A percentile compares a stretch with the other conserved stretches of the same genome.
Evolutionary conservation across 306 rosid genomes (phyloP).

Genomic region (Malus sieversii): DNA sequence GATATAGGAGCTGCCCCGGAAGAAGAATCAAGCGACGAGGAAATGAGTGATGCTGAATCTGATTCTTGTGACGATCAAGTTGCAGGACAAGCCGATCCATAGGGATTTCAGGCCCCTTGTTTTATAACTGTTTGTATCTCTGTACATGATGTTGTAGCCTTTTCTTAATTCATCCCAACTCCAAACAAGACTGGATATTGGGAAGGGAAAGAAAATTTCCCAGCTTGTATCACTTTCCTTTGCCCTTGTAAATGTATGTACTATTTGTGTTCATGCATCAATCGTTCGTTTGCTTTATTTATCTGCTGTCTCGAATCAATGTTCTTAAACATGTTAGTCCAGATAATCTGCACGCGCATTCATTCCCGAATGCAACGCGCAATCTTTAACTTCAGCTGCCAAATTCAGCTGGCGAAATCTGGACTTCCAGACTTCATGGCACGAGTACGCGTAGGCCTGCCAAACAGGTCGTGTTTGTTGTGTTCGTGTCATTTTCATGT

Average conservation of each 20-base stretch:
- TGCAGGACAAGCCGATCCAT: slow-evolving; percentile 74
- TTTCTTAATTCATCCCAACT: slow-evolving; percentile 39
- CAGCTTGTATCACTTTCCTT: slow-evolving; percentile 21
- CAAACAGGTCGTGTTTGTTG: too few species aligned
- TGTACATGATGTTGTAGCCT: slow-evolving; percentile 49
- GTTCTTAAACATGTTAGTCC: background rate
- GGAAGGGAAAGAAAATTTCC: slow-evolving; percentile 36
- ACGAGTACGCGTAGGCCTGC: too few species aligned
- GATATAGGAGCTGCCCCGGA: slow-evolving; percentile 59
- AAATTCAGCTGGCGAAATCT: too few species aligned
- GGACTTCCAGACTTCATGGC: too few species aligned
- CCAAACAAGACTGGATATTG: slow-evolving; percentile 33
- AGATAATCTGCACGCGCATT: too few species aligned
- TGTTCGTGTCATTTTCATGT: too few species aligned
- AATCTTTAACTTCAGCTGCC: too few species aligned
- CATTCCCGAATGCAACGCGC: too few species aligned
- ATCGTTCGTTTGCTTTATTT: slow-evolving; percentile 8
- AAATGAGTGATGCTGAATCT: slow-evolving; percentile 66
- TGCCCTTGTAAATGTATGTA: slow-evolving; percentile 42
- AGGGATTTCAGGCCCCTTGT: slow-evolving; percentile 11
- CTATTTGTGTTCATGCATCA: slow-evolving; percentile 31
- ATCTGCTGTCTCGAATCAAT: background rate
- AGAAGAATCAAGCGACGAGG: slow-evolving; percentile 68
- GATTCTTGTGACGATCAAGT: slow-evolving; percentile 65
- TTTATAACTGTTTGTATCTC: slow-evolving; percentile 6